These are phyloP conservation scores for Penicillium parvum DNA, from an alignment of 495 filamentous ascomycete species.

Conservation along the genomic window DNA sequence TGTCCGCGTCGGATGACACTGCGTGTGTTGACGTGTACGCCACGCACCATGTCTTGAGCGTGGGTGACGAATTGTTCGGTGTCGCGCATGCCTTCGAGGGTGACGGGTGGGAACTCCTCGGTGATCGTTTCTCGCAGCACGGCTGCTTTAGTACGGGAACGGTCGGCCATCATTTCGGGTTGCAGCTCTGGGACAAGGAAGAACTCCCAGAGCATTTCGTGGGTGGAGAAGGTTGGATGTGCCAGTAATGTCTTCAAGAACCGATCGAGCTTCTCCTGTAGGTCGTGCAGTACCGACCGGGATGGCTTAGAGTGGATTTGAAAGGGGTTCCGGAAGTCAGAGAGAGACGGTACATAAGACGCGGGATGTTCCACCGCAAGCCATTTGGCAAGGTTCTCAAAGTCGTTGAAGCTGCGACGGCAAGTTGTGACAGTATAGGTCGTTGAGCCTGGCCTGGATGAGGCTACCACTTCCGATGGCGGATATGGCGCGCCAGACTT, in stretches of 20 bases:
- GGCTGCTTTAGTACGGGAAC: constrained; percentile 81
- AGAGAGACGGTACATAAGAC: constrained; percentile 83
- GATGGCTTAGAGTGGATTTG: constrained; percentile 91
- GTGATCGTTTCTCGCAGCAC: constrained; percentile 74
- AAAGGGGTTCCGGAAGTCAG: constrained; percentile 78
- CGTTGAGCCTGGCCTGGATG: constrained; percentile 39
- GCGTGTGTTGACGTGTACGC: constrained; percentile 75
- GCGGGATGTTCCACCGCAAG: constrained; percentile 90
- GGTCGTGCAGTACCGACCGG: constrained; percentile 77
- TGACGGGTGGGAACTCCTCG: constrained; percentile 79
- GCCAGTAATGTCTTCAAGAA: constrained; percentile 81
- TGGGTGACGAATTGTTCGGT: constrained; percentile 89
- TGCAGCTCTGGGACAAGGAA: constrained; percentile 95
- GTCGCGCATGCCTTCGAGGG: constrained; percentile 70
- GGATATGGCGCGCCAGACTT: constrained; percentile 72
- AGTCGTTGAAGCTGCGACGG: constrained; percentile 82
- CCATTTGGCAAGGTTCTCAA: constrained; percentile 83
- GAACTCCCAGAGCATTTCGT: constrained; percentile 99
- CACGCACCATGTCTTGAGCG: constrained; percentile 80
- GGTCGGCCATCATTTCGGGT: constrained; percentile 80
- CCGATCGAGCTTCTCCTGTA: constrained; percentile 79
- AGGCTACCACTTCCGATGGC: constrained; percentile 29
- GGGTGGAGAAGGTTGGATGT: constrained; percentile 91
- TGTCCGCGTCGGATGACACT: constrained; percentile 61
- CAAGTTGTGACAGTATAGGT: constrained; percentile 93